These are phyloP conservation scores for Zygosaccharomyces pseudobailii DNA, from an alignment of 1,139 yeast genomes.

Conservation along the genomic window DNA sequence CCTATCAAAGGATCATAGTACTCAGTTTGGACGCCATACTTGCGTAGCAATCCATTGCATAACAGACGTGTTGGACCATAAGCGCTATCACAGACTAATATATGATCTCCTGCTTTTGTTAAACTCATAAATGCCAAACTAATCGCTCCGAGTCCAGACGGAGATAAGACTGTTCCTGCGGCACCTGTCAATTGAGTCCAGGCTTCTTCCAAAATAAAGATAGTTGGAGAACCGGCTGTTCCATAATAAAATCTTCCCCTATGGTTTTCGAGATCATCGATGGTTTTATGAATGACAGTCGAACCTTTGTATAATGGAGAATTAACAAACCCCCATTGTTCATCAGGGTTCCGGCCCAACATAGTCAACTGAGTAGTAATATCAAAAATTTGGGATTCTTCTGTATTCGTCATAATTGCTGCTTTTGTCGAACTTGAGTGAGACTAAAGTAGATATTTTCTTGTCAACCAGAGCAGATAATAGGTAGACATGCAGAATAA, in stretches of 20 bases:
- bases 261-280: conserved; percentile 5
- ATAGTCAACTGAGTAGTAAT: conserved; percentile 6
- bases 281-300: conserved; percentile 10
- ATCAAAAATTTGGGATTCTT: neutral
- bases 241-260: conserved; percentile 12
- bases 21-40: conserved; percentile 6
- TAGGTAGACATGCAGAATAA: too few species aligned
- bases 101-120: conserved; percentile 9
- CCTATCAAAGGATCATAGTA: conserved; percentile 12
- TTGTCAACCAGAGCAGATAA: too few species aligned
- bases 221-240: conserved; percentile 12
- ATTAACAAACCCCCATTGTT: conserved; percentile 11
- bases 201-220: conserved; percentile 11
- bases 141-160: conserved; percentile 12
- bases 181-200: conserved; percentile 13
- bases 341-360: conserved; percentile 11
- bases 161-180: conserved; percentile 13
- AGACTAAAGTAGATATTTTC: too few species aligned
- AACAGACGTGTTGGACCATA: conserved; percentile 7
- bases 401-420: too few species aligned
- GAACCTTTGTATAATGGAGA: conserved; percentile 13
- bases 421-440: too few species aligned
- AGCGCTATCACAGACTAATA: conserved; percentile 9
- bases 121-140: conserved; percentile 10
- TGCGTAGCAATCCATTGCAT: neutral